These are phyloP conservation scores for Lophiotrema nucula DNA, from an alignment of 495 filamentous ascomycete genomes.

Conservation along the genomic window DNA sequence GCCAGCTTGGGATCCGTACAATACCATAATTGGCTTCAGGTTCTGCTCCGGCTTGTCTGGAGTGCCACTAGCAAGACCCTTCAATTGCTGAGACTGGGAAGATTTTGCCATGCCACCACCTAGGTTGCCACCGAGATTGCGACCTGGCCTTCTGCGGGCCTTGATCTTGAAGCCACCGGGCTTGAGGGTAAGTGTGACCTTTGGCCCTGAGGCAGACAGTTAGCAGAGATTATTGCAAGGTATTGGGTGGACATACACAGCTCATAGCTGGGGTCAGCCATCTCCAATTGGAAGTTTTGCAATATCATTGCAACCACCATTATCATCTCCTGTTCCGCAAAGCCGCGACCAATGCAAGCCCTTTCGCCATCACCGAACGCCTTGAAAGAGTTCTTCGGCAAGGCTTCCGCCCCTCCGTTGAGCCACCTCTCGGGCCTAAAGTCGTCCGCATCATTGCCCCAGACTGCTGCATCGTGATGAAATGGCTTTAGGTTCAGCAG, in stretches of 20 bases:
- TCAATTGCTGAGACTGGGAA: too few relatives aligned
- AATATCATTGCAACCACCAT: conserved; percentile 14
- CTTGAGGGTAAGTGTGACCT: conserved; percentile 20
- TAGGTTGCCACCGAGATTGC: too few relatives aligned
- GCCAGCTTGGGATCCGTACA: conserved; percentile 20
- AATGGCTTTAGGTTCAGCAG: conserved; percentile 10
- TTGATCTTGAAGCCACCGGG: conserved; percentile 25
- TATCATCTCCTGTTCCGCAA: conserved; percentile 18
- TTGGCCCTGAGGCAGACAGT: background rate
- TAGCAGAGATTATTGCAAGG: too few relatives aligned
- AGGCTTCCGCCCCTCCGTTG: conserved; percentile 11
- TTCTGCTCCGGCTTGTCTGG: background rate
- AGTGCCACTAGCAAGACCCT: too few relatives aligned
- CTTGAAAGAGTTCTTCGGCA: conserved; percentile 17
- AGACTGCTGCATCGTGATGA: conserved; percentile 24
- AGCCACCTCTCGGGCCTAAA: conserved; percentile 21
- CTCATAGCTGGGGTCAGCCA: conserved; percentile 21
- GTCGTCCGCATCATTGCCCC: conserved; percentile 18
- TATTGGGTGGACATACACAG: conserved; percentile 13
- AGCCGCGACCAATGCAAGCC: conserved; percentile 22
- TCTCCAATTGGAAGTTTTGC: conserved; percentile 23
- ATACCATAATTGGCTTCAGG: conserved; percentile 9
- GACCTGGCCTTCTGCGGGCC: conserved; percentile 12
- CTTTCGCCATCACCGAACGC: conserved; percentile 23
- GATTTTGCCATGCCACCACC: too few relatives aligned